Evolutionary conservation across 2,329 filamentous ascomycete species (phyloP).

Genomic region (Aquanectria penicillioides): DNA sequence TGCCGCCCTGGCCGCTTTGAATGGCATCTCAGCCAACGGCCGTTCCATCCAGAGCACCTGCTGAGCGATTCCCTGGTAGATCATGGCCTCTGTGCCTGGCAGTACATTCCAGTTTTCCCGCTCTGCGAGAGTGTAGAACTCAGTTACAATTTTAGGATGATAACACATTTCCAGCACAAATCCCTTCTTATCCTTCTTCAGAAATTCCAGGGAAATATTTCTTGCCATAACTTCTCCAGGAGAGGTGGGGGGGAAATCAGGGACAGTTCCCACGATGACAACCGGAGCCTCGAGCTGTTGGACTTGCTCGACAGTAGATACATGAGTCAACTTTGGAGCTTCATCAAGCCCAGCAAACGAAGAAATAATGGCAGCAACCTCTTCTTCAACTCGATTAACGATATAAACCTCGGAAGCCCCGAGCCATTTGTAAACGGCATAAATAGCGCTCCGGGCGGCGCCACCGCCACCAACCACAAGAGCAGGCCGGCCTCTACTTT

Average conservation of each 20-base stretch:
- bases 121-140: slow-evolving; percentile 16
- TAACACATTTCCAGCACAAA: slow-evolving; percentile 32
- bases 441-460: slow-evolving; percentile 6
- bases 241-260: slow-evolving; percentile 23
- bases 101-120: slow-evolving; percentile 16
- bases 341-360: not conserved
- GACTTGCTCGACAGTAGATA: slow-evolving; percentile 15
- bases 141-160: slow-evolving; percentile 22
- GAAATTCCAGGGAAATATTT: slow-evolving; percentile 15
- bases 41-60: slow-evolving; percentile 29
- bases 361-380: slow-evolving; percentile 5
- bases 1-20: not conserved
- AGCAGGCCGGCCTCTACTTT: slow-evolving; percentile 3
- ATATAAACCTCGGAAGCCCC: slow-evolving; percentile 16
- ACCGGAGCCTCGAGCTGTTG: slow-evolving; percentile 10
- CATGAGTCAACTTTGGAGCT: not conserved
- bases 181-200: slow-evolving; percentile 18
- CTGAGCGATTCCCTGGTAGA: slow-evolving; percentile 27
- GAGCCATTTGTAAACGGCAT: slow-evolving; percentile 16
- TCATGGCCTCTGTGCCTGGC: slow-evolving; percentile 26
- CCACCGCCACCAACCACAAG: slow-evolving; percentile 21
- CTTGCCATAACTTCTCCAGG: slow-evolving; percentile 22
- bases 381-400: slow-evolving; percentile 12
- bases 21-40: slow-evolving; percentile 20
- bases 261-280: slow-evolving; percentile 23